Percentiles rank a stretch among this genome's conserved stretches.
phyloP scores from a whole-genome alignment of 2,329 filamentous ascomycete genomes.

The Cercospora sp. region DNA sequence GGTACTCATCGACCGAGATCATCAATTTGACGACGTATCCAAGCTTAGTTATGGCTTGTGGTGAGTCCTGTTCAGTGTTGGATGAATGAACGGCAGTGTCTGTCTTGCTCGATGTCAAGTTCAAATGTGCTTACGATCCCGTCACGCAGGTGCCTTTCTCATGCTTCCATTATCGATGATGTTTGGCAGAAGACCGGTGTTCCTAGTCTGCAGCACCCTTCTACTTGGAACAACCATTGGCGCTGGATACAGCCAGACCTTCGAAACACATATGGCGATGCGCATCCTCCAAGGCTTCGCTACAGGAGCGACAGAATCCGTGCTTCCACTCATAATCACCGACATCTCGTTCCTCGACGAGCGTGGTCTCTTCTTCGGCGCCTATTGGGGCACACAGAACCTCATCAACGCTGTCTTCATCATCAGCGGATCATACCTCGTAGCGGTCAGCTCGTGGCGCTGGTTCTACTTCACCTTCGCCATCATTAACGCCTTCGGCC shows the following conservation, averaged over 20 bases:
- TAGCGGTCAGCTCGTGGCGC: constrained; percentile 41
- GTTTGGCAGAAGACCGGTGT: constrained; percentile 44
- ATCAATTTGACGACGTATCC: constrained; percentile 43
- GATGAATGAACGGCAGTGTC: background rate
- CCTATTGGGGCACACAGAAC: constrained; percentile 45
- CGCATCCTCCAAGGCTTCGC: constrained; percentile 41
- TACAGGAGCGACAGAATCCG: constrained; percentile 44
- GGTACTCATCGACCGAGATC: constrained; percentile 33
- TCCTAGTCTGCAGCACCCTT: constrained; percentile 35
- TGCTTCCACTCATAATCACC: constrained; percentile 44
- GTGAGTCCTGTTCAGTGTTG: constrained; percentile 19
- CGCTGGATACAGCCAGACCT: constrained; percentile 39
- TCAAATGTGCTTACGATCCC: background rate
- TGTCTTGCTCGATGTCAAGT: background rate
- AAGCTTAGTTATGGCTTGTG: constrained; percentile 44
- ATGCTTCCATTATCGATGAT: constrained; percentile 44
- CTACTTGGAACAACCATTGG: constrained; percentile 40
- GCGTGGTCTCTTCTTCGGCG: constrained; percentile 37
- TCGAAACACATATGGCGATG: constrained; percentile 41
- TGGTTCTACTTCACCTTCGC: constrained; percentile 48
- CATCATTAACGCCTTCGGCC: constrained; percentile 39
- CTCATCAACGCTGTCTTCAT: constrained; percentile 39
- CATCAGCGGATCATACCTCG: constrained; percentile 41
- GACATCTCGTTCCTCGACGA: constrained; percentile 47
- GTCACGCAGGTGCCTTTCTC: constrained; percentile 32